Base-by-base conservation (phyloP, 805 yeast species). In the Kazachstania psychrophila region DNA sequence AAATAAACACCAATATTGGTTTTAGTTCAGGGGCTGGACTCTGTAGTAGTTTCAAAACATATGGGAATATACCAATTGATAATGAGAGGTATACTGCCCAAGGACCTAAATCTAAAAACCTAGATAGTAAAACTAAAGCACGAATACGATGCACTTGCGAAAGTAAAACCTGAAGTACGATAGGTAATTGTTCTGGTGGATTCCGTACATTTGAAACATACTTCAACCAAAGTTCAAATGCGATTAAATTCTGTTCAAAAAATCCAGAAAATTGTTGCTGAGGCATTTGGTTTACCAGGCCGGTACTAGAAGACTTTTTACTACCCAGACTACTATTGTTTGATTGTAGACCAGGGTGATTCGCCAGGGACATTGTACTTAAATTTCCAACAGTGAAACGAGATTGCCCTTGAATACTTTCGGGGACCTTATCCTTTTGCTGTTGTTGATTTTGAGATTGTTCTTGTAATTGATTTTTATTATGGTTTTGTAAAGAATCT, bases 1-100 rank as follows among this genome's bases (percentile, higher is more conserved):
- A 92, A 37, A 92, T 92, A 51, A 89, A 92, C 2, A 92, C 92
- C 39, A 92, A 62, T 3, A 89, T 95, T 0, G 97, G 97, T 51
- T 87, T 87, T 41, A 92, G 66, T 52, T 92, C 97, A 19, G 85
- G 94, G 0, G 97, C 96, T 0, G 97, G 97, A 41, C 94, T 79
- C 55, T 89, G 97, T 23, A 92, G 63, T 16, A 92, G 68, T 49
- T 88, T 86, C 37, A 89, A 65, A 23, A 92, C 95, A 54, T 92
- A 92, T 0, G 97, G 97, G 60, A 89, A 92, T 22, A 92, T 89
- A 16, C 97, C 97, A 45, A 92, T 88, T 6, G 95, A 84, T 23
- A 92, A 64, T 0, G 96, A 94, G 22, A 88, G 64, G 49, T 87
- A 84, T 0, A 92, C 97, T 0, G 98, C 97, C 94, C 96, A 86